These are phyloP conservation scores for Paecilomyces dactylethromorphus DNA, from an alignment of 2,329 filamentous ascomycete genomes.

Conservation along the genomic window DNA sequence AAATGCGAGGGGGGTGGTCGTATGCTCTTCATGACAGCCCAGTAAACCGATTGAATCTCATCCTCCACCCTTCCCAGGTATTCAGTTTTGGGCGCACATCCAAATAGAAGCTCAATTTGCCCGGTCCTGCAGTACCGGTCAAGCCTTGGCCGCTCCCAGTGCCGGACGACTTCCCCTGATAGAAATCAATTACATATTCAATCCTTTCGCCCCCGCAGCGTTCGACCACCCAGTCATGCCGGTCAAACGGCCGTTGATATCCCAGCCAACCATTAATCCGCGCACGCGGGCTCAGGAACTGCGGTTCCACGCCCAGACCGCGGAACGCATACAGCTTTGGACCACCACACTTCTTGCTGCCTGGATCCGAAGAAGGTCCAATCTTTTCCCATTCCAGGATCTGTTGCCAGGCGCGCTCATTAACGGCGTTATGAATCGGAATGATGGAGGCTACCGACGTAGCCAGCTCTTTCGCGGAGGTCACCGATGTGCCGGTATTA, in stretches of 20 bases:
- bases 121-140: conserved; percentile 24
- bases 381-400: conserved; percentile 84
- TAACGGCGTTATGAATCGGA: conserved; percentile 97
- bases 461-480: conserved; percentile 39
- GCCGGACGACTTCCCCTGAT: conserved; percentile 59
- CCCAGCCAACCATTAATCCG: conserved; percentile 75
- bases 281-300: conserved; percentile 70
- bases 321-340: conserved; percentile 79
- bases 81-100: conserved; percentile 62
- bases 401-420: conserved; percentile 90
- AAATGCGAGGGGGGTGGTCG: background rate
- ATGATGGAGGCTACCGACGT: conserved; percentile 86
- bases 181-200: conserved; percentile 98
- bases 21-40: conserved; percentile 32
- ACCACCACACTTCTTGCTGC: conserved; percentile 62
- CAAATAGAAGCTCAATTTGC: conserved; percentile 55
- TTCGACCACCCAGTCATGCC: conserved; percentile 96
- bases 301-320: conserved; percentile 50
- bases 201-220: conserved; percentile 68
- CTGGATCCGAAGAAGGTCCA: conserved; percentile 48
- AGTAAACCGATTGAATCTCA: conserved; percentile 45
- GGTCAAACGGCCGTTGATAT: conserved; percentile 88
- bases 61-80: conserved; percentile 53
- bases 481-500: conserved; percentile 54
- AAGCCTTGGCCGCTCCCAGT: conserved; percentile 20